phyloP scores from a whole-genome alignment of 2,329 filamentous ascomycete genomes.

The Fusarium sp. region DNA sequence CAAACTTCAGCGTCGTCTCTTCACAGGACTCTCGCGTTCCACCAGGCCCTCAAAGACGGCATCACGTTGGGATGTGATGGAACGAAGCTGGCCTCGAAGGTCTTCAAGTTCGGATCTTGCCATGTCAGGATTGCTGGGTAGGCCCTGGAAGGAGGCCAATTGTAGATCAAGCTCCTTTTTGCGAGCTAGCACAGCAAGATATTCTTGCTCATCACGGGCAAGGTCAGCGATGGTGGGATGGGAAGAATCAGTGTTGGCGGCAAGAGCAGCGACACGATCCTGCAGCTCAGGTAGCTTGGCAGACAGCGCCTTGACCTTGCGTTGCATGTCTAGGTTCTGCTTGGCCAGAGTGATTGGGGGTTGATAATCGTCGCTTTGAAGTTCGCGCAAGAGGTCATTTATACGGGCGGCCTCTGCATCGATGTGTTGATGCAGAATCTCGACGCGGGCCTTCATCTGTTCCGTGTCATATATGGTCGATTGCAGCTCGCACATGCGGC shows the following conservation, averaged over 20 bases:
- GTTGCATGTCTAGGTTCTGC: constrained; percentile 79
- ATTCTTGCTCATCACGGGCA: constrained; percentile 66
- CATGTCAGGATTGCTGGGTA: constrained; percentile 76
- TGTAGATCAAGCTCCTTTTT: constrained; percentile 71
- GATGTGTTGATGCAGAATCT: constrained; percentile 66
- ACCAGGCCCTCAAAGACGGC: constrained; percentile 79
- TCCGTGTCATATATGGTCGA: constrained; percentile 63
- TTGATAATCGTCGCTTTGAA: constrained; percentile 61
- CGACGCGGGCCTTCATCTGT: constrained; percentile 65
- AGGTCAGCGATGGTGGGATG: constrained; percentile 68
- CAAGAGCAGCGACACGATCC: constrained; percentile 60
- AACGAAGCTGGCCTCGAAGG: constrained; percentile 71
- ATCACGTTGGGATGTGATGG: constrained; percentile 73
- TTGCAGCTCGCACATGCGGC: constrained; percentile 66
- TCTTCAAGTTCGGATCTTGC: constrained; percentile 77
- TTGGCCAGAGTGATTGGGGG: constrained; percentile 69
- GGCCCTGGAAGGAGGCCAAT: constrained; percentile 73
- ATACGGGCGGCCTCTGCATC: constrained; percentile 59
- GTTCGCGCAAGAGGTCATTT: constrained; percentile 52
- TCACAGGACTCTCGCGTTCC: constrained; percentile 67
- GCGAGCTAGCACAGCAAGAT: constrained; percentile 65
- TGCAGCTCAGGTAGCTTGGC: constrained; percentile 72
- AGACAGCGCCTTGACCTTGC: constrained; percentile 73
- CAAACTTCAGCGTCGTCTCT: constrained; percentile 46
- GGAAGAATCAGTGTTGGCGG: constrained; percentile 47